Conservation (phyloP, 2,329 filamentous ascomycete genomes). For the Colletotrichum zoysiae region DNA sequence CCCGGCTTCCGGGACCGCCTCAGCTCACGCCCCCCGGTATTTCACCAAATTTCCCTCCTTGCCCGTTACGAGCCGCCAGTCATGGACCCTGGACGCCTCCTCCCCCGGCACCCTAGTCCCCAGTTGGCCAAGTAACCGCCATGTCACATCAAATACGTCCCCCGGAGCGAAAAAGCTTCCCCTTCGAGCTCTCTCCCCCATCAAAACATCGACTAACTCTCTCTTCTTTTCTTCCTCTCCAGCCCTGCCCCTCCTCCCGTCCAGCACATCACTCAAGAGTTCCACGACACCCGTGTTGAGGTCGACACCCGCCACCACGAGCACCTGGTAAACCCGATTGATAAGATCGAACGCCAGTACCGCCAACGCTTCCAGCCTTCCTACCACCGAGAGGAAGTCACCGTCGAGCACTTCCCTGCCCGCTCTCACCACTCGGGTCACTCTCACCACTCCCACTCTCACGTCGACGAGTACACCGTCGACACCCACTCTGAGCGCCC, state of each 20-base stretch:
- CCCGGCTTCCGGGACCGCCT: slow-evolving; percentile 28
- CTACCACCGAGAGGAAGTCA: slow-evolving; percentile 56
- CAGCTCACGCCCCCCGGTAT: slow-evolving; percentile 37
- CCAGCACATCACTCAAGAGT: slow-evolving; percentile 55
- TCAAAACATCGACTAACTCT: slow-evolving; percentile 46
- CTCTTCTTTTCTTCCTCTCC: slow-evolving; percentile 42
- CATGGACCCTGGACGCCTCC: slow-evolving; percentile 41
- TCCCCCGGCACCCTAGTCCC: slow-evolving; percentile 38
- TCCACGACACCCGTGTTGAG: slow-evolving; percentile 76
- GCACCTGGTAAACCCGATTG: slow-evolving; percentile 65
- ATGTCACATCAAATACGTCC: slow-evolving; percentile 40
- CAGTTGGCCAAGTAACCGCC: slow-evolving; percentile 43
- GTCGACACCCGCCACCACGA: slow-evolving; percentile 66
- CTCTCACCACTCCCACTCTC: slow-evolving; percentile 48
- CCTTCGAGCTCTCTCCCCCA: slow-evolving; percentile 33
- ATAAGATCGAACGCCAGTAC: slow-evolving; percentile 76
- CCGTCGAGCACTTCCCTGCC: slow-evolving; percentile 53
- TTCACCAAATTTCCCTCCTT: slow-evolving; percentile 40
- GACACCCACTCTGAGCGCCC: slow-evolving; percentile 49
- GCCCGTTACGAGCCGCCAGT: slow-evolving; percentile 38
- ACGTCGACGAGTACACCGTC: slow-evolving; percentile 66
- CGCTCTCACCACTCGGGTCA: slow-evolving; percentile 54
- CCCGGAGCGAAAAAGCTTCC: slow-evolving; percentile 39
- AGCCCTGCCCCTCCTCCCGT: slow-evolving; percentile 42
- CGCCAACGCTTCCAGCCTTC: slow-evolving; percentile 70